Base-by-base conservation (phyloP, 129 eudicot genomes). In the Cynara cardunculus region DNA sequence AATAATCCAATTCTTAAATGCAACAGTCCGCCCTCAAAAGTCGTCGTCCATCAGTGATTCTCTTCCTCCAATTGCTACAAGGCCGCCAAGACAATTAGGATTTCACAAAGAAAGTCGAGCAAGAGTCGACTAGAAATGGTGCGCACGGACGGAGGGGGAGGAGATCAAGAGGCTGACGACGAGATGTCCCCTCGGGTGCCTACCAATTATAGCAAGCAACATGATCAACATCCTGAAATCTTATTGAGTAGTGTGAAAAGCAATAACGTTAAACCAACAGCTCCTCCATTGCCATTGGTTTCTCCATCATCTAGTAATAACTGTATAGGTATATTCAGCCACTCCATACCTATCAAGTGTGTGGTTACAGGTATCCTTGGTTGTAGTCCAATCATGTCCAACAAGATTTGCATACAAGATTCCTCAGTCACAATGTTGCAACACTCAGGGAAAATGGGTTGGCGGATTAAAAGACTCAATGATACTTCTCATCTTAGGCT, bases 151-250 rank as follows among this genome's bases (percentile, higher is more conserved):
- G 62, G 62, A 1, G 62, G 59, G 4, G 59, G 62, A 1, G 62
- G 88, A 24, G 93, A 87, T 74, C 82, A 90, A 1, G 89, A 87
- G 83, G 93, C 94, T 18, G 96, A 92, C 26, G 97, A 92, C 10
- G 95, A 90, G 85, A 88, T 90, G 96, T 88, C 96, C 31, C 96
- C 96, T 56, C 88, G 91, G 66, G 91, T 75, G n/a, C 87, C 90
- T 64, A 87, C 88, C 24, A 68, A 59, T 25, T 82, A 82, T 14
- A 75, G 26, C 89, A 81, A 66, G 83, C 73, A 22, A 32, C 88
- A 19, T 25, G 49, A 56, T 24, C 71, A 11, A 28, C 12, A 53
- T 44, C 88, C 72, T 11, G 94, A 87, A 56, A 56, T 56, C 6
- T 56, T 19, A 27, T 70, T 72, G 7, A 89, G 73, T 84, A 92